A percentile compares a stretch with the other conserved stretches of the same genome.
Conservation (phyloP, 2,329 filamentous ascomycete species). For the Monilinia aucupariae region DNA sequence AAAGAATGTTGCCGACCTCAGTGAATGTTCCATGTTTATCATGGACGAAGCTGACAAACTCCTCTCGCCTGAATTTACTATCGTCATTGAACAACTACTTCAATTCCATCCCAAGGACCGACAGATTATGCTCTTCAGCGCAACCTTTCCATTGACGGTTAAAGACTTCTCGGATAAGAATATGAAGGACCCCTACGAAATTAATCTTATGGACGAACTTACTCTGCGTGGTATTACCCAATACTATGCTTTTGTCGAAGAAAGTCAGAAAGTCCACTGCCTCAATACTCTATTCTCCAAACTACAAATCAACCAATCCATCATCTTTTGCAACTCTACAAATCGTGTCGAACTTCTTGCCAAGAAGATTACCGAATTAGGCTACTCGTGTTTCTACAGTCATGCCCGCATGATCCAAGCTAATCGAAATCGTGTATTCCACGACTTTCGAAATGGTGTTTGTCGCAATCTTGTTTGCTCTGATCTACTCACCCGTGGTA, state of each 20-base stretch:
- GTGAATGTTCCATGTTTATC: conserved; percentile 94
- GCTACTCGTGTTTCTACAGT: conserved; percentile 99
- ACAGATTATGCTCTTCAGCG: conserved; percentile 98
- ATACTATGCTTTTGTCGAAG: conserved; percentile 98
- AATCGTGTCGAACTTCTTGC: conserved; percentile 95
- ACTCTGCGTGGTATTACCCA: conserved; percentile 97
- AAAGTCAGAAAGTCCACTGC: conserved; percentile 99
- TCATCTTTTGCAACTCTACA: conserved; percentile 99
- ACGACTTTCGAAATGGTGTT: conserved; percentile 96
- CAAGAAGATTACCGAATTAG: conserved; percentile 98
- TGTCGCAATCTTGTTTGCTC: conserved; percentile 98
- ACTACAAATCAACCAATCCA: conserved; percentile 99
- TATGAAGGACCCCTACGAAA: conserved; percentile 94
- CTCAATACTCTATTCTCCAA: conserved; percentile 98
- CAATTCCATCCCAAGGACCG: conserved; percentile 95
- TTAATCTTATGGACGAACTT: conserved; percentile 99
- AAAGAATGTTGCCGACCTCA: conserved; percentile 93
- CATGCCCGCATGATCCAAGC: conserved; percentile 97
- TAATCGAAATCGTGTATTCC: conserved; percentile 95
- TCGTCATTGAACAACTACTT: conserved; percentile 92
- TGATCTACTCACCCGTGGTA: conserved; percentile 93
- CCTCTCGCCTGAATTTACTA: conserved; percentile 92
- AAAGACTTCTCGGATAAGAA: conserved; percentile 99
- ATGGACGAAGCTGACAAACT: conserved; percentile 99
- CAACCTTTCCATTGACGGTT: conserved; percentile 93